Evolutionary conservation across 331 rosid genomes (phyloP).

Genomic region (Ulmus americana): DNA sequence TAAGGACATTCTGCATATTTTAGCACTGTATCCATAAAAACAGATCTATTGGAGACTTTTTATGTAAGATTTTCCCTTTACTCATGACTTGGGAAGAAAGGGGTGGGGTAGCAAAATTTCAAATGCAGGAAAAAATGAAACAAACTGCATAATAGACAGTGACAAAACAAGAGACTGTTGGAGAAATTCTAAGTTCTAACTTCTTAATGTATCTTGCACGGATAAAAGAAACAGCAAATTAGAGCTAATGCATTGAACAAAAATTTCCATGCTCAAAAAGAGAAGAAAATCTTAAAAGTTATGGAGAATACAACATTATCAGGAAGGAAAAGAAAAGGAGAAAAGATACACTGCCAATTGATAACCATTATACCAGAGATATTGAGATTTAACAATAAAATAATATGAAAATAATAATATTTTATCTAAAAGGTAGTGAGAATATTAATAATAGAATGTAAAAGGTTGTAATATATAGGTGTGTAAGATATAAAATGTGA

Average conservation of each 20-base stretch:
- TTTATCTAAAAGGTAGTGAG: too few relatives aligned
- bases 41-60: constrained; percentile 8
- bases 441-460: too few relatives aligned
- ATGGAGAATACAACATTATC: neutral
- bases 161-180: neutral
- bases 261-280: constrained; percentile 6
- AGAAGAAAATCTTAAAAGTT: constrained; percentile 5
- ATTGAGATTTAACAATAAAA: too few relatives aligned
- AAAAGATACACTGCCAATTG: neutral
- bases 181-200: neutral
- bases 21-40: constrained; percentile 23
- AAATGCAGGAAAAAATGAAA: neutral
- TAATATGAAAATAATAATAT: too few relatives aligned
- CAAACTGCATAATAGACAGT: neutral
- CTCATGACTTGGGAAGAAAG: neutral
- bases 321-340: neutral
- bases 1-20: constrained; percentile 54
- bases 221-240: neutral
- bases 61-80: neutral
- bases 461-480: too few relatives aligned
- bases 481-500: too few relatives aligned
- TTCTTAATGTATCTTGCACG: neutral
- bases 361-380: constrained; percentile 1
- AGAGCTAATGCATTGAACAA: neutral
- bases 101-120: neutral